Conservation (phyloP, 129 eudicot genomes). For the Centaurea solstitialis region DNA sequence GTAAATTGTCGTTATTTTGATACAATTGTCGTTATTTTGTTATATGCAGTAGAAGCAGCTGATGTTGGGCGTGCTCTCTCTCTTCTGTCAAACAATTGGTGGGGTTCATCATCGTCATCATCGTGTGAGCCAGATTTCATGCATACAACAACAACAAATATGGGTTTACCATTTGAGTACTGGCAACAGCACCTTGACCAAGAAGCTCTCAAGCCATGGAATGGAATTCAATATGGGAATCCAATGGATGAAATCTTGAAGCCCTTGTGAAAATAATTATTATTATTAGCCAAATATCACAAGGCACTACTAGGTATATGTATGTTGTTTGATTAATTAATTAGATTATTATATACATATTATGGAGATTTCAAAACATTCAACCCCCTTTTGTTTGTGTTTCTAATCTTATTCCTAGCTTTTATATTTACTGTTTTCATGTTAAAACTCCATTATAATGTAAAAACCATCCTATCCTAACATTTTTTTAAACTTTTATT, state of each 20-base stretch:
- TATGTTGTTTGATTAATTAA: not conserved
- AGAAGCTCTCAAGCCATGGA: constrained; percentile 36
- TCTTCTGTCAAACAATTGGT: constrained; percentile 93
- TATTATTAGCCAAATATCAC: not conserved
- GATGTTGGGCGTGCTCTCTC: constrained; percentile 95
- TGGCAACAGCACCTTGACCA: constrained; percentile 60
- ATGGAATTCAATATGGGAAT: constrained; percentile 20
- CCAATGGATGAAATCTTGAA: constrained; percentile 32
- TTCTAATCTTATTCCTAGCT: not conserved
- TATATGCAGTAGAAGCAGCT: constrained; percentile 40
- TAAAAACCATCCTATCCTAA: not conserved
- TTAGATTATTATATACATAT: not conserved
- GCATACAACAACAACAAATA: constrained; percentile 32
- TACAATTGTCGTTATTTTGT: too few relatives aligned
- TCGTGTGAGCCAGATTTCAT: constrained; percentile 44
- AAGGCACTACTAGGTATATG: not conserved
- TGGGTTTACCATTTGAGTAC: constrained; percentile 47
- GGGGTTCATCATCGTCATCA: constrained; percentile 53
- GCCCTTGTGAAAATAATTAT: constrained; percentile 29
- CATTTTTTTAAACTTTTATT: not conserved
- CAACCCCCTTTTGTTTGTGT: not conserved
- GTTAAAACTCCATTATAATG: not conserved
- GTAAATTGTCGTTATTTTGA: too few relatives aligned
- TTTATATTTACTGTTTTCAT: not conserved
- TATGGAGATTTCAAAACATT: not conserved